A percentile compares a stretch with the other conserved stretches of the same genome.
Conservation (phyloP, 139 green algal genomes). For the Zygnema circumcarinatum region DNA sequence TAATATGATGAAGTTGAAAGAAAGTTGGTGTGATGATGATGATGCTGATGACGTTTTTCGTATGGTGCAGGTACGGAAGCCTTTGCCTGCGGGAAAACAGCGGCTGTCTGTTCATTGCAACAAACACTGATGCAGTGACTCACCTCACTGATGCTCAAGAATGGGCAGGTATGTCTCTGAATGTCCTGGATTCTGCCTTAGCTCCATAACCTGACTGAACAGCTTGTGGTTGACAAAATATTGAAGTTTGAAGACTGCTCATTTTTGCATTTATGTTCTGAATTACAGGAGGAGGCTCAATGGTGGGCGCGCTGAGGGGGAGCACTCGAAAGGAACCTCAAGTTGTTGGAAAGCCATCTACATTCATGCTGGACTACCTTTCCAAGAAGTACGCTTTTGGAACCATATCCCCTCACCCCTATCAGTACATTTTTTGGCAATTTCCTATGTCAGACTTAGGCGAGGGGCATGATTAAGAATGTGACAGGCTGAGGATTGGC, state of each 20-base stretch:
- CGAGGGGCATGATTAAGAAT: too few species aligned
- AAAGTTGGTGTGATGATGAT: too few species aligned
- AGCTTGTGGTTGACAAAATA: too few species aligned
- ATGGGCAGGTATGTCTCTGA: constrained; percentile 85
- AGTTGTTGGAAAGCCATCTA: constrained; percentile 88
- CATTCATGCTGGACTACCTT: constrained; percentile 98
- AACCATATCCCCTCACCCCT: too few species aligned
- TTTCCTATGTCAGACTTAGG: too few species aligned
- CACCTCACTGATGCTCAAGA: constrained; percentile 97
- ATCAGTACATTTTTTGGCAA: neutral
- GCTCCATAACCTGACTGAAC: too few species aligned
- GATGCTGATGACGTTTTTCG: too few species aligned
- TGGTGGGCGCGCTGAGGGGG: constrained; percentile 92
- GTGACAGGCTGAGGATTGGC: too few species aligned
- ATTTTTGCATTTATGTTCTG: too few species aligned
- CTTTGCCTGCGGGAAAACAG: constrained; percentile 98
- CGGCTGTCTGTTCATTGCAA: constrained; percentile 97
- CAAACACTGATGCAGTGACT: constrained; percentile 97
- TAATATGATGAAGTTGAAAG: too few species aligned
- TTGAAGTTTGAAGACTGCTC: too few species aligned
- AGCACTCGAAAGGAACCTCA: constrained; percentile 89
- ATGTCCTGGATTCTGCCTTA: too few species aligned
- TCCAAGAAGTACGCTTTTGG: constrained; percentile 64
- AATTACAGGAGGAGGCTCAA: constrained; percentile 56
- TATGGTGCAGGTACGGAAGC: constrained; percentile 81